Evolutionary conservation across 371 early-diverging fungal genomes (phyloP).

Genomic region (Zychaea mexicana): DNA sequence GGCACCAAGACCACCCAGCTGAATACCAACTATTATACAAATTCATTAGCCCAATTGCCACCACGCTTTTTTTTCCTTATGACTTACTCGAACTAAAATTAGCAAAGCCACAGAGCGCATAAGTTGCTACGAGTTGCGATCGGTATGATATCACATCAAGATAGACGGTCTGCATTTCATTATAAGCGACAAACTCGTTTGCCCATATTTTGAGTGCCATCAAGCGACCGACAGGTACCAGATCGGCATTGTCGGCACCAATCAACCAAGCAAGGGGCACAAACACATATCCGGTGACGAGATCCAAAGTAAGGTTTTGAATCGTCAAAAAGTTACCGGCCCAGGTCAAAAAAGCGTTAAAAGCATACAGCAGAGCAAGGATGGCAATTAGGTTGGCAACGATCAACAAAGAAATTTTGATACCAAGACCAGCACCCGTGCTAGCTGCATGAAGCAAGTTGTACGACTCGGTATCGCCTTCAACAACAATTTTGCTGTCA

Average conservation of each 20-base stretch:
- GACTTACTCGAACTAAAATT: constrained; percentile 24
- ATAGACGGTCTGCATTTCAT: constrained; percentile 37
- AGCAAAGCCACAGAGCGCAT: constrained; percentile 90
- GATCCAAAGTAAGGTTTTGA: constrained; percentile 62
- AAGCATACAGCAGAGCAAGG: constrained; percentile 69
- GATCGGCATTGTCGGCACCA: constrained; percentile 70
- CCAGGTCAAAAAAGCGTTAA: constrained; percentile 77
- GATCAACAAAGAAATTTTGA: constrained; percentile 77
- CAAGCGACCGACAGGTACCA: constrained; percentile 69
- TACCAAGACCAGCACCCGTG: constrained; percentile 86
- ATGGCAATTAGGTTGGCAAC: constrained; percentile 76
- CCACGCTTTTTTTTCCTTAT: not conserved
- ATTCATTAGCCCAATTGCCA: constrained; percentile 26
- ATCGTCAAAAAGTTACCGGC: constrained; percentile 75
- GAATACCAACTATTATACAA: constrained; percentile 83
- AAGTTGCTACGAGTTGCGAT: constrained; percentile 62
- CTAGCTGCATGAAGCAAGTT: constrained; percentile 86
- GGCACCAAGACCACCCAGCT: constrained; percentile 79
- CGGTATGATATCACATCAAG: constrained; percentile 39
- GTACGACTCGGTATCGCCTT: constrained; percentile 36
- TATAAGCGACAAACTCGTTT: constrained; percentile 92
- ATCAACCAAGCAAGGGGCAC: constrained; percentile 75
- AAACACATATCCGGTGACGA: constrained; percentile 76
- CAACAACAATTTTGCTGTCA: constrained; percentile 48
- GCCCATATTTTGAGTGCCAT: constrained; percentile 87